A percentile compares a stretch with the other conserved stretches of the same genome.
Evolutionary conservation across 208 protist species (phyloP).

Genomic region (Trichomonas gallinae): DNA sequence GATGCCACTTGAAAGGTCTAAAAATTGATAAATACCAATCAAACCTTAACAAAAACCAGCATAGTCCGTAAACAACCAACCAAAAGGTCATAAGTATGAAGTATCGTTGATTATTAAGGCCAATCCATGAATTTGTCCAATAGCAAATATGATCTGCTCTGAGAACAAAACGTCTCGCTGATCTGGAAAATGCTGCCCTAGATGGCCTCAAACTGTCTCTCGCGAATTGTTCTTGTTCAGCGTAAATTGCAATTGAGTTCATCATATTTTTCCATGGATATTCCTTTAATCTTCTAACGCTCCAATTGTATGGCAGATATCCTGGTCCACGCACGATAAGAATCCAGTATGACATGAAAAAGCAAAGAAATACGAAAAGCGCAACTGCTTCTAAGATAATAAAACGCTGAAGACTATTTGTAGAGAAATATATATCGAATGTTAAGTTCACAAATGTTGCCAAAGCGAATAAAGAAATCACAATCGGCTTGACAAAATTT

Average conservation of each 20-base stretch:
- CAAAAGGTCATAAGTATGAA: neutral
- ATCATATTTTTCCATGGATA: neutral
- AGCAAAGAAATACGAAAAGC: neutral
- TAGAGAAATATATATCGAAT: neutral
- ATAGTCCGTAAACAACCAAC: neutral
- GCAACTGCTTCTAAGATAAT: neutral
- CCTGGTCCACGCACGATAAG: neutral
- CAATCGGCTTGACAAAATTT: neutral
- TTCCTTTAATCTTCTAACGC: neutral
- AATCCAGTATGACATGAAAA: neutral
- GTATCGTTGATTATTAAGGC: neutral
- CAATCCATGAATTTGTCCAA: neutral
- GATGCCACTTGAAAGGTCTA: neutral
- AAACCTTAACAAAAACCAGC: neutral
- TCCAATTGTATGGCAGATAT: constrained; percentile 1
- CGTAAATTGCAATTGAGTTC: neutral
- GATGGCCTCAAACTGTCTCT: neutral
- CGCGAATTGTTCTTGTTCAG: neutral
- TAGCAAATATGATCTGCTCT: neutral
- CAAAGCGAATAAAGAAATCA: neutral
- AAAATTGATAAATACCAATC: neutral
- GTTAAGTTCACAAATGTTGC: neutral
- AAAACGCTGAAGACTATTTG: neutral
- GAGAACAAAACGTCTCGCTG: neutral
- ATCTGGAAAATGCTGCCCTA: neutral